Conservation (phyloP, 805 yeast species). For the Wickerhamomyces bovis region DNA sequence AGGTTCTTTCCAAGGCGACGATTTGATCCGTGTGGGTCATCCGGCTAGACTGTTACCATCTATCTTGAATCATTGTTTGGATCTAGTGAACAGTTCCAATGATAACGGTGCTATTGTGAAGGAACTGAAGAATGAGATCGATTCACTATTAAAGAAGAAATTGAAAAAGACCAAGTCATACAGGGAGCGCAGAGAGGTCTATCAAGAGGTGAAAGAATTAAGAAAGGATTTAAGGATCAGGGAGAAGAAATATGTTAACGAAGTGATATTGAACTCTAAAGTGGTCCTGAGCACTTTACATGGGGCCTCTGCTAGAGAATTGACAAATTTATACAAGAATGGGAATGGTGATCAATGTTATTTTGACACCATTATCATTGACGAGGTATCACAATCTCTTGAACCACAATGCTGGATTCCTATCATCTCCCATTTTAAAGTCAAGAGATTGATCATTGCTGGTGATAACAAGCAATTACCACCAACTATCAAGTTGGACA, state of each 20-base stretch:
- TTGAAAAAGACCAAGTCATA: slow-evolving; percentile 58
- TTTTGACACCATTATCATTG: slow-evolving; percentile 82
- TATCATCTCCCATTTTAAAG: slow-evolving; percentile 50
- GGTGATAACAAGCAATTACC: slow-evolving; percentile 93
- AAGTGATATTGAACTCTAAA: slow-evolving; percentile 51
- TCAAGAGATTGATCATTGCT: slow-evolving; percentile 65
- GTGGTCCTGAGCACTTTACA: slow-evolving; percentile 83
- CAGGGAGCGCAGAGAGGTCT: slow-evolving; percentile 58
- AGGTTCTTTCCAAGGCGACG: slow-evolving; percentile 16
- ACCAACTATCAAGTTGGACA: slow-evolving; percentile 71
- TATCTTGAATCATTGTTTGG: slow-evolving; percentile 68
- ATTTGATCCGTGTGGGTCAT: slow-evolving; percentile 83
- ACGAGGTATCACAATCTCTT: slow-evolving; percentile 90
- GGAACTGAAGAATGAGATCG: slow-evolving; percentile 70
- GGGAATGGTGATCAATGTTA: slow-evolving; percentile 27
- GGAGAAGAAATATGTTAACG: slow-evolving; percentile 56
- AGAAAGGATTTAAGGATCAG: slow-evolving; percentile 64
- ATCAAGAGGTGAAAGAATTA: slow-evolving; percentile 60
- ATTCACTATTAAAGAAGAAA: slow-evolving; percentile 41
- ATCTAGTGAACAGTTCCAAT: slow-evolving; percentile 54
- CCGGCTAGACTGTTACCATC: slow-evolving; percentile 75
- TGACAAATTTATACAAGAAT: slow-evolving; percentile 43
- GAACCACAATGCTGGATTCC: slow-evolving; percentile 99
- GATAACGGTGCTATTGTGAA: slow-evolving; percentile 54
- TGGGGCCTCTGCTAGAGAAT: slow-evolving; percentile 73